Base-by-base conservation (phyloP, 2,329 filamentous ascomycete genomes). In the Macrophomina pseudophaseolina region DNA sequence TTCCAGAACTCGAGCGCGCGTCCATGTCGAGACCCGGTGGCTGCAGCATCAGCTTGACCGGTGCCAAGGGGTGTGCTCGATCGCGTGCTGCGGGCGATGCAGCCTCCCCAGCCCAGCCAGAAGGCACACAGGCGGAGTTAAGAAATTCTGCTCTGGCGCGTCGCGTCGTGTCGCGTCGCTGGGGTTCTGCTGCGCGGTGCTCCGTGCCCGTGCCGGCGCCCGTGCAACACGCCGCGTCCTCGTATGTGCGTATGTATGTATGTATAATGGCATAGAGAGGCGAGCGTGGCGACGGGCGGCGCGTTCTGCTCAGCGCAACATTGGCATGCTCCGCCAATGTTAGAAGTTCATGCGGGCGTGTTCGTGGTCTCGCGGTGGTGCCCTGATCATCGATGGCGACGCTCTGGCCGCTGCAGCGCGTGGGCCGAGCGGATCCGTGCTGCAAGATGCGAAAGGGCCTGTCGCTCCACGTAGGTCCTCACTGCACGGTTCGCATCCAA, bases 41-140 rank as follows among this genome's bases (percentile, higher is more conserved):
- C 58, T 62, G 58, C 58, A 62, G 42, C 58, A 62, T 62, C 58
- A 62, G 58, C 58, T 62, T 62, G 58, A 62, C 58, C 58, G 58
- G 58, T 62, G 44, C 18, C 58, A 18, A 48, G 58, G 1, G 58
- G 58, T 49, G 8, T 28, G 58, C 58, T 62, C 58, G 44, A 62
- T 62, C 58, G 58, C 44, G 28, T n/a, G 33, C 30, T 38, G n/a
- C 23, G 33, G 16, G 40, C 16, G 54, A n/a, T 16, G 38, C 23
- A 51, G 48, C 48, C 48, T 11, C 48, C 8, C 8, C 32, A 23
- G 23, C 23, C 35, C 49, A 30, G 49, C 12, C 49, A n/a, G 23
- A 28, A 28, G 30, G 51, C 51, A 32, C 23, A 3, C 23, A 23
- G 30, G 28, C 51, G 28, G 51, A 59, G 38, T 18, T 12, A 33